Percentiles rank a stretch among this genome's conserved stretches.
phyloP scores from a whole-genome alignment of 2,329 filamentous ascomycete genomes.

The Tothia fuscella region DNA sequence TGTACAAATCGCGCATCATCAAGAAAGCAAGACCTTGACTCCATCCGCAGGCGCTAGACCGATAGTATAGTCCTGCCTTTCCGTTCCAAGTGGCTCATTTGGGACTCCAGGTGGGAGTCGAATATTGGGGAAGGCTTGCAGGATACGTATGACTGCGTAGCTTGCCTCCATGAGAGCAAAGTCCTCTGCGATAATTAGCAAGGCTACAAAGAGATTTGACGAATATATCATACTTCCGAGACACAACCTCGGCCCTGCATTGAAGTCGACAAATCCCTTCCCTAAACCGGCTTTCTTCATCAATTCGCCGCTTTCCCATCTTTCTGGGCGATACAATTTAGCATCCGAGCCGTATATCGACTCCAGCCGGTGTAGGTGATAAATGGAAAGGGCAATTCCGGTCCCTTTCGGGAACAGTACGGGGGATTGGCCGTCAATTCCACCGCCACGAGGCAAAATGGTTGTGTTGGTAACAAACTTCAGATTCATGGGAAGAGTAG shows the following conservation, averaged over 20 bases:
- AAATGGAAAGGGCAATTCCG: neutral
- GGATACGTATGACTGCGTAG: slow-evolving; percentile 19
- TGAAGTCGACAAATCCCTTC: slow-evolving; percentile 29
- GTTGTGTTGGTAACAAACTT: neutral
- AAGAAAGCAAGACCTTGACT: too few relatives aligned
- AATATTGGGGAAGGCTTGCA: slow-evolving; percentile 16
- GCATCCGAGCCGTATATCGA: neutral
- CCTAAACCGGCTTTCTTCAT: slow-evolving; percentile 8
- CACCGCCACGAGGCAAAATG: neutral
- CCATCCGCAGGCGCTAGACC: too few relatives aligned
- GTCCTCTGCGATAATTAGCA: slow-evolving; percentile 28
- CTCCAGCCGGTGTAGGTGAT: neutral
- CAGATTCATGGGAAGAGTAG: neutral
- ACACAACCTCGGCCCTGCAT: slow-evolving; percentile 26
- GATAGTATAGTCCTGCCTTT: too few relatives aligned
- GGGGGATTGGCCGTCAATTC: neutral
- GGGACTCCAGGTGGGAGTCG: too few relatives aligned
- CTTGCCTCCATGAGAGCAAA: slow-evolving; percentile 42
- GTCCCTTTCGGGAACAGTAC: neutral
- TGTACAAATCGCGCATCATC: too few relatives aligned
- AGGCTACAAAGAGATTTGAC: slow-evolving; percentile 4
- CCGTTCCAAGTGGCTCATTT: too few relatives aligned
- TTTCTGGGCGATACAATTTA: neutral
- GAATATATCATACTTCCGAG: slow-evolving; percentile 18
- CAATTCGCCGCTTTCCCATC: neutral